These are phyloP conservation scores for Pythium scleroteichum DNA, from an alignment of 352 stramenopile genomes.

Conservation along the genomic window DNA sequence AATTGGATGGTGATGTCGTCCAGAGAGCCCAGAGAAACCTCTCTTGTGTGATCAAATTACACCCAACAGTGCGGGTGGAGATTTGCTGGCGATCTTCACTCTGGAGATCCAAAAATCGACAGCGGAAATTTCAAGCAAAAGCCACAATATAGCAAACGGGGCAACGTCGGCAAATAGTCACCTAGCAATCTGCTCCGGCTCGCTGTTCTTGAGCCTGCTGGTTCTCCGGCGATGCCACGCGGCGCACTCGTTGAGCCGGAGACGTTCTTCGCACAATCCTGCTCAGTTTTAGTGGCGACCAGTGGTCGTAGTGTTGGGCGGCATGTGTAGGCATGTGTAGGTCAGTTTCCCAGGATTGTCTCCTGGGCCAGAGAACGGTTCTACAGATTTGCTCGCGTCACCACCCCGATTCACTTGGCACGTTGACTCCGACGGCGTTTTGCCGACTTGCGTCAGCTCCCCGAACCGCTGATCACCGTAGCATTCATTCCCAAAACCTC, in stretches of 20 bases:
- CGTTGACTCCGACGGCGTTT: constrained; percentile 1
- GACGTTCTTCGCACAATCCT: not conserved
- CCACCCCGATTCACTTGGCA: constrained; percentile 3
- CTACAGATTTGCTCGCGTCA: constrained; percentile 5
- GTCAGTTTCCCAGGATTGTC: not conserved
- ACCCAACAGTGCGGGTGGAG: too few relatives aligned
- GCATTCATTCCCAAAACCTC: constrained; percentile 5
- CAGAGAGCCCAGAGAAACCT: too few relatives aligned
- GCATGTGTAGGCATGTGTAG: not conserved
- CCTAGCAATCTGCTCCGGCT: not conserved
- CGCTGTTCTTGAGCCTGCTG: not conserved
- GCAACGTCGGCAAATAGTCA: too few relatives aligned
- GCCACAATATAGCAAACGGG: too few relatives aligned
- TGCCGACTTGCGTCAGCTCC: constrained; percentile 12
- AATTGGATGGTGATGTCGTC: too few relatives aligned
- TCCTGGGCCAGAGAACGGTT: constrained; percentile 1
- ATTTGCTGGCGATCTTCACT: too few relatives aligned
- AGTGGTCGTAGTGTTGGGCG: not conserved
- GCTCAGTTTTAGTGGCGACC: not conserved
- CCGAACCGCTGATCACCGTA: not conserved
- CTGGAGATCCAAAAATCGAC: too few relatives aligned
- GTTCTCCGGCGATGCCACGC: not conserved
- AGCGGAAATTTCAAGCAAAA: too few relatives aligned
- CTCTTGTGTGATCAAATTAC: too few relatives aligned
- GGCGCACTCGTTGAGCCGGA: not conserved